Evolutionary conservation across 176 grass and related monocot genomes (phyloP).

Genomic region (Coix lacrymajobi): DNA sequence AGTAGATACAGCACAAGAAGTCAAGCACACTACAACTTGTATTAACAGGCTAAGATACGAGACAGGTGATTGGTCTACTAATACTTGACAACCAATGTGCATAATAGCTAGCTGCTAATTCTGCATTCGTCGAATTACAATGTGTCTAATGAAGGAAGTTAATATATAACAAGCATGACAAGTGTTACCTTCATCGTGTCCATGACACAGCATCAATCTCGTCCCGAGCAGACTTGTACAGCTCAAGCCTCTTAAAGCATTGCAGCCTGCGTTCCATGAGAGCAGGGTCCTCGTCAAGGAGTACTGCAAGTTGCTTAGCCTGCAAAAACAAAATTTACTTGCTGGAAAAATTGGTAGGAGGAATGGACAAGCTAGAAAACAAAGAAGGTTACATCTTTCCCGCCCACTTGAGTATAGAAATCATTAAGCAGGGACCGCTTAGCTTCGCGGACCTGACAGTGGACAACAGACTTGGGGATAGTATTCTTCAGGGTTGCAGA

Average conservation of each 20-base stretch:
- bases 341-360: neutral
- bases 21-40: neutral
- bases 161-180: neutral
- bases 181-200: slow-evolving; percentile 34
- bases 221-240: slow-evolving; percentile 89
- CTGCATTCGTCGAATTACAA: slow-evolving; percentile 11
- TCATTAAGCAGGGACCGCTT: slow-evolving; percentile 70
- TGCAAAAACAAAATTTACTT: slow-evolving; percentile 35
- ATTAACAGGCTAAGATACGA: slow-evolving; percentile 16
- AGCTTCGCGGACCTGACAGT: slow-evolving; percentile 92
- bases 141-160: neutral
- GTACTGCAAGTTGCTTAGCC: slow-evolving; percentile 59
- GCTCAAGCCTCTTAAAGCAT: slow-evolving; percentile 74
- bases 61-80: slow-evolving; percentile 12
- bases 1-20: neutral
- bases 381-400: slow-evolving; percentile 55
- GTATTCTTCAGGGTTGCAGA: slow-evolving; percentile 84
- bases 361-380: neutral
- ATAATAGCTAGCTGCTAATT: slow-evolving; percentile 21
- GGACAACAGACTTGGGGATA: slow-evolving; percentile 86
- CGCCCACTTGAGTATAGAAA: slow-evolving; percentile 83
- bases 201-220: slow-evolving; percentile 84
- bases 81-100: neutral
- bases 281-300: slow-evolving; percentile 87
- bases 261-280: slow-evolving; percentile 84